Conservation (phyloP, 495 filamentous ascomycete species). For the Aspergillus asperescens region DNA sequence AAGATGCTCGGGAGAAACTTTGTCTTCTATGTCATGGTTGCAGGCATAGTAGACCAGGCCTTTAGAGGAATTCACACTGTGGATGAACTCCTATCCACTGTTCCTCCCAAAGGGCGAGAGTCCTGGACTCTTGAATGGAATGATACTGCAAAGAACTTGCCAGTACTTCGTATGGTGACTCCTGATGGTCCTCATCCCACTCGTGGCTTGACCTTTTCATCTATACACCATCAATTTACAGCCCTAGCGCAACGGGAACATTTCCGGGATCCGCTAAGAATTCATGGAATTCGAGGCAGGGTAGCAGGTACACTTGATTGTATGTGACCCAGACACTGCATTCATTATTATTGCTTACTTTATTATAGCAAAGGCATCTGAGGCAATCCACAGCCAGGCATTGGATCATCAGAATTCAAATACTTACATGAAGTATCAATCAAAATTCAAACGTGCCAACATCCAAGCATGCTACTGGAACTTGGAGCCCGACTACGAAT, state of each 20-base stretch:
- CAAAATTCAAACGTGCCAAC: background rate
- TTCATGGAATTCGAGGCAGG: too few species aligned
- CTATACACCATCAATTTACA: background rate
- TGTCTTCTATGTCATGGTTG: too few species aligned
- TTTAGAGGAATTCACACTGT: constrained; percentile 5
- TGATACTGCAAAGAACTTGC: background rate
- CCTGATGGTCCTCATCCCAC: background rate
- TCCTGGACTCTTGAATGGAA: constrained; percentile 5
- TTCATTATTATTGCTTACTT: background rate
- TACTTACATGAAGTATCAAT: constrained; percentile 11
- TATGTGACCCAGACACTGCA: too few species aligned
- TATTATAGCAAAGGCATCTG: constrained; percentile 5
- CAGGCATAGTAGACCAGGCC: background rate
- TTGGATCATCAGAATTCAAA: constrained; percentile 2
- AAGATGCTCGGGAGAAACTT: too few species aligned
- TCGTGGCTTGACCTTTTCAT: constrained; percentile 6
- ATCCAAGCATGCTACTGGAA: constrained; percentile 2
- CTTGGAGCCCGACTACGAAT: constrained; percentile 10
- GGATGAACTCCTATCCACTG: background rate
- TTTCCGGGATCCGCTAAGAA: background rate
- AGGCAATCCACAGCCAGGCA: constrained; percentile 5
- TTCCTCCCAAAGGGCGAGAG: background rate
- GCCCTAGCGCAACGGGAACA: background rate
- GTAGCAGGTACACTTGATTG: too few species aligned
- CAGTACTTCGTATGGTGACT: constrained; percentile 5